Evolutionary conservation across 108 stramenopile species (phyloP), one percentile per base, ranked within the genome.

Genomic region (Conticribra guillardii): DNA sequence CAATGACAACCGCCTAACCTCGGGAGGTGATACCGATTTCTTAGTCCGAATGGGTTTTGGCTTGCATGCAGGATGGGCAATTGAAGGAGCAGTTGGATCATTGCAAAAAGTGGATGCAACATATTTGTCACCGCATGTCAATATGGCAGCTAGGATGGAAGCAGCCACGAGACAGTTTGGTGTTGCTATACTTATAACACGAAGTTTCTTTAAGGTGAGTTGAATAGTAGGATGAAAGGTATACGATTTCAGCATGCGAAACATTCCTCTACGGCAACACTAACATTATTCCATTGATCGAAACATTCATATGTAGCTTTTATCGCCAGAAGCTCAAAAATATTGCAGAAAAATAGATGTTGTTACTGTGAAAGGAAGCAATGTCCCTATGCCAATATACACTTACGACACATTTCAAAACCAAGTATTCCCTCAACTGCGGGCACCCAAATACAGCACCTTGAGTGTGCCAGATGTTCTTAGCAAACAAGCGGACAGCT

Each of bases 1-100:
- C 21, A 74, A 86, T 62, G 94, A 92, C 65, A 21, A 46, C 21
- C 55, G 79, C 0, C 60, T 79, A 37, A 29, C 60, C 18, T 57
- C 58, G 14, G 64, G 60, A 23, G 45, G 30, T 32, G 81, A 58
- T 18, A 72, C 71, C 37, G 82, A 60, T 18, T 85, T 81, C 48
- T 58, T 54, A 18, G 52, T 86, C 17, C 53, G 79, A 17, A 88
- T 97, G 55, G 89, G 92, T 24, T 92, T 89, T 67, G 98, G 98
- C 7, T 84, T 99, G 82, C 94, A 97, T 76, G 93, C 96, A 1
- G 98, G 98, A 26, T 99, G 98, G 98, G 93, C 93, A 0, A 90
- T 97, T 16, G 96, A 97, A 76, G 96, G 96, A 8, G 96, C 96
- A 2, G 96, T 97, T 41, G 96, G 96, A 11, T 92, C 89, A 32